A percentile compares a stretch with the other conserved stretches of the same genome.
These are phyloP conservation scores for Salix brachista DNA, from an alignment of 345 rosid species.

Conservation along the genomic window DNA sequence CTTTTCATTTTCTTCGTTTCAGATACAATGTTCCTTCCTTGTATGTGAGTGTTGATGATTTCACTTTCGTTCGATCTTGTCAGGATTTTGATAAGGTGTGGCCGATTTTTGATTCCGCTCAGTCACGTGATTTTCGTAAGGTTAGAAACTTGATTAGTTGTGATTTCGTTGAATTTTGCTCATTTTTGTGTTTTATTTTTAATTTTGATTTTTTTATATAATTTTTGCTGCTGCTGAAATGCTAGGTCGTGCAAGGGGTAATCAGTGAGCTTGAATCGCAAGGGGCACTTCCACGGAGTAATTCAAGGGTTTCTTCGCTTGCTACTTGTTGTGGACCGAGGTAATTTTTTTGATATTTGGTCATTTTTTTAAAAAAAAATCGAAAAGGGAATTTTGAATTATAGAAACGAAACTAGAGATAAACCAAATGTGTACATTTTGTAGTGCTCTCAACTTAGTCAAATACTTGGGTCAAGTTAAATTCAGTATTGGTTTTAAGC, in stretches of 20 bases:
- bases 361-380: neutral
- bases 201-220: neutral
- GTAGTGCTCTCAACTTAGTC: neutral
- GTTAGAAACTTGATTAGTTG: constrained; percentile 28
- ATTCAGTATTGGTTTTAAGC: no score
- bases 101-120: constrained; percentile 99
- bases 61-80: constrained; percentile 36
- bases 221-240: neutral
- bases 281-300: constrained; percentile 98
- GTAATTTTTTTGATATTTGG: constrained; percentile 27
- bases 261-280: constrained; percentile 97
- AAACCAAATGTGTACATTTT: neutral
- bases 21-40: neutral
- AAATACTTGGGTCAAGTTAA: no score
- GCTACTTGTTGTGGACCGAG: constrained; percentile 99
- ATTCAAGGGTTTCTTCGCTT: constrained; percentile 97
- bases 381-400: neutral
- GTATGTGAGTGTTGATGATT: neutral
- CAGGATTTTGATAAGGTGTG: constrained; percentile 98
- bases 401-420: neutral
- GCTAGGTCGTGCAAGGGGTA: constrained; percentile 95
- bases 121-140: constrained; percentile 97
- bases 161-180: constrained; percentile 1
- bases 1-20: neutral
- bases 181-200: neutral